Evolutionary conservation across 2,329 filamentous ascomycete genomes (phyloP).

Genomic region (Epichloe coenophiala): DNA sequence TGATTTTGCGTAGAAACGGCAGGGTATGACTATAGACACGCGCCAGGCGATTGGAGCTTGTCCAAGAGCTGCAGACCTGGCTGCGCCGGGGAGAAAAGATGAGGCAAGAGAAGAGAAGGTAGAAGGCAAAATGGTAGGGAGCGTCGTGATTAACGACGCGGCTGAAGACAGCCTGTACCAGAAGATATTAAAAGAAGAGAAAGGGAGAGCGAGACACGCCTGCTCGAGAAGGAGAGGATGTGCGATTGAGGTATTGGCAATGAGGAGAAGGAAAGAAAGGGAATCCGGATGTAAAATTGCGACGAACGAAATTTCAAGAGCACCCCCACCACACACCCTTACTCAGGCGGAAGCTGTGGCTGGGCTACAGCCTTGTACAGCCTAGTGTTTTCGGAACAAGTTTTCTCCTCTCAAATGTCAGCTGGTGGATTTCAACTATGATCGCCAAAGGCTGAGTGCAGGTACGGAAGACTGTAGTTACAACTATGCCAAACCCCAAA

Average conservation of each 20-base stretch:
- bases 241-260: background rate
- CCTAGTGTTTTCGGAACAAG: background rate
- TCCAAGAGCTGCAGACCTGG: constrained; percentile 50
- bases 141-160: constrained; percentile 30
- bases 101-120: constrained; percentile 41
- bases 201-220: constrained; percentile 9
- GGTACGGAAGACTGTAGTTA: no score
- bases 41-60: constrained; percentile 37
- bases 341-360: background rate
- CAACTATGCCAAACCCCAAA: no score
- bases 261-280: constrained; percentile 9
- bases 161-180: constrained; percentile 29
- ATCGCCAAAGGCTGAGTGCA: no score
- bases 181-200: constrained; percentile 4
- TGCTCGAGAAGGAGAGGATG: constrained; percentile 10
- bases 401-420: constrained; percentile 4
- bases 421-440: no score
- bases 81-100: constrained; percentile 43
- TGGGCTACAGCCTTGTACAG: background rate
- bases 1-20: constrained; percentile 47
- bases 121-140: constrained; percentile 19
- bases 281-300: constrained; percentile 10
- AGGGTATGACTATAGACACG: constrained; percentile 35
- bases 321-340: constrained; percentile 7
- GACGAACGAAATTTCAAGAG: constrained; percentile 18